Percentiles rank a stretch among this genome's conserved stretches.
phyloP scores from a whole-genome alignment of 2,329 filamentous ascomycete species.

The Xylaria polymorpha region DNA sequence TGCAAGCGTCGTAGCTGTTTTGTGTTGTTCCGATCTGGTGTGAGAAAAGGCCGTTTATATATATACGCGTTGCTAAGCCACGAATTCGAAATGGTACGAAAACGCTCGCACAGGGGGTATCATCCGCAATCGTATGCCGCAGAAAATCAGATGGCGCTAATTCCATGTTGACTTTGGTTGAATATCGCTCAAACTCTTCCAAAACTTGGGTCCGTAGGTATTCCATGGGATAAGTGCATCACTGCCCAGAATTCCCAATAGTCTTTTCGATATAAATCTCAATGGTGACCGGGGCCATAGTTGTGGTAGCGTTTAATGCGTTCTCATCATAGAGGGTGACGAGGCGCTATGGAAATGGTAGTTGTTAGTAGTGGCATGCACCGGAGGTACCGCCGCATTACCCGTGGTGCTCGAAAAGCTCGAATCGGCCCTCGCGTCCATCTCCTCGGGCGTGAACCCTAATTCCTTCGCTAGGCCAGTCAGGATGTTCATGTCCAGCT shows the following conservation, averaged over 20 bases:
- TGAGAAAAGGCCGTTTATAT: slow-evolving; percentile 7
- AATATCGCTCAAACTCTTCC: slow-evolving; percentile 4
- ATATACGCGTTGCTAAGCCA: slow-evolving; percentile 24
- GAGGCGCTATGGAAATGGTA: slow-evolving; percentile 33
- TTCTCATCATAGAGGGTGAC: slow-evolving; percentile 41
- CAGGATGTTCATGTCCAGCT: slow-evolving; percentile 80
- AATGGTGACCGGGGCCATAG: slow-evolving; percentile 31
- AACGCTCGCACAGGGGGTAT: slow-evolving; percentile 35
- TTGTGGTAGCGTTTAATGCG: slow-evolving; percentile 34
- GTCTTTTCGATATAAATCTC: slow-evolving; percentile 13
- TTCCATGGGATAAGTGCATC: not conserved
- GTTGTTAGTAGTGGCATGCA: slow-evolving; percentile 40
- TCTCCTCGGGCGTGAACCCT: slow-evolving; percentile 55
- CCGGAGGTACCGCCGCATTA: slow-evolving; percentile 40
- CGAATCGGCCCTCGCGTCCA: slow-evolving; percentile 50
- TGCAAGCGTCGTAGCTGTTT: not conserved
- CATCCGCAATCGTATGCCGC: slow-evolving; percentile 28
- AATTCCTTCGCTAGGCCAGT: slow-evolving; percentile 59
- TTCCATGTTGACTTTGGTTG: slow-evolving; percentile 13
- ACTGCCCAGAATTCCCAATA: not conserved
- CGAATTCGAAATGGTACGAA: slow-evolving; percentile 15
- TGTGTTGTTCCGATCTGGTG: not conserved
- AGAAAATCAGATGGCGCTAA: slow-evolving; percentile 27
- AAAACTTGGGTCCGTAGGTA: not conserved
- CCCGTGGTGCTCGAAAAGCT: slow-evolving; percentile 59